These are phyloP conservation scores for Boletellus deceptivus DNA, from an alignment of 1,284 basidiomycete genomes.

Conservation along the genomic window DNA sequence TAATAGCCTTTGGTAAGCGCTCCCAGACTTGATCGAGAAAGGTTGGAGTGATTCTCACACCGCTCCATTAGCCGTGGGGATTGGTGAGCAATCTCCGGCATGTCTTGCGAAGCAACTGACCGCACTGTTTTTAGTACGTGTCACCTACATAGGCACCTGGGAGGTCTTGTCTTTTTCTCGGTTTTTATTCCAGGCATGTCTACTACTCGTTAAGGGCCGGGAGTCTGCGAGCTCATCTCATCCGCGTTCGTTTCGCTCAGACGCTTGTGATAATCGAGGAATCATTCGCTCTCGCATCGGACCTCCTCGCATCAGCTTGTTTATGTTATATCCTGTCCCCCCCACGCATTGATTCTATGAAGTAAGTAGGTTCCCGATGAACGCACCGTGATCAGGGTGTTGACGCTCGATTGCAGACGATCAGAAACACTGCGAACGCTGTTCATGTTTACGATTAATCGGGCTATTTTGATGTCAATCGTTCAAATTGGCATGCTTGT, in stretches of 20 bases:
- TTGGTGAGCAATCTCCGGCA: constrained; percentile 2
- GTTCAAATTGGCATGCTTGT: constrained; percentile 20
- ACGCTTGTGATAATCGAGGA: constrained; percentile 14
- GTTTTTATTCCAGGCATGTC: constrained; percentile 13
- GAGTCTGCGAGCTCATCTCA: neutral
- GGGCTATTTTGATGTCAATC: constrained; percentile 19
- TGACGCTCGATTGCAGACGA: constrained; percentile 3
- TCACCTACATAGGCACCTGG: constrained; percentile 14
- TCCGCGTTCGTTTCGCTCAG: constrained; percentile 2
- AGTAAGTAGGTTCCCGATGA: constrained; percentile 1
- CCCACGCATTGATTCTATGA: constrained; percentile 5
- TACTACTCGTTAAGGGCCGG: neutral
- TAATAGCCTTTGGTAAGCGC: constrained; percentile 13
- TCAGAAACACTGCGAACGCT: constrained; percentile 15
- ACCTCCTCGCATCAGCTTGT: constrained; percentile 18
- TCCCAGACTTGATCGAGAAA: neutral
- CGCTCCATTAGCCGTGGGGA: constrained; percentile 4
- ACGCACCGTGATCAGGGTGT: neutral
- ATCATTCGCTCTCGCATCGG: constrained; percentile 16
- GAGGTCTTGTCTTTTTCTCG: constrained; percentile 6
- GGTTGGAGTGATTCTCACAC: neutral
- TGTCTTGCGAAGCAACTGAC: constrained; percentile 6
- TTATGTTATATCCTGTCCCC: constrained; percentile 19
- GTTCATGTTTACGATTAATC: constrained; percentile 22
- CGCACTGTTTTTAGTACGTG: constrained; percentile 8